Percentiles rank a stretch among this genome's conserved stretches.
These are phyloP conservation scores for Ceratocystis lukuohia DNA, from an alignment of 2,329 filamentous ascomycete species.

Conservation along the genomic window DNA sequence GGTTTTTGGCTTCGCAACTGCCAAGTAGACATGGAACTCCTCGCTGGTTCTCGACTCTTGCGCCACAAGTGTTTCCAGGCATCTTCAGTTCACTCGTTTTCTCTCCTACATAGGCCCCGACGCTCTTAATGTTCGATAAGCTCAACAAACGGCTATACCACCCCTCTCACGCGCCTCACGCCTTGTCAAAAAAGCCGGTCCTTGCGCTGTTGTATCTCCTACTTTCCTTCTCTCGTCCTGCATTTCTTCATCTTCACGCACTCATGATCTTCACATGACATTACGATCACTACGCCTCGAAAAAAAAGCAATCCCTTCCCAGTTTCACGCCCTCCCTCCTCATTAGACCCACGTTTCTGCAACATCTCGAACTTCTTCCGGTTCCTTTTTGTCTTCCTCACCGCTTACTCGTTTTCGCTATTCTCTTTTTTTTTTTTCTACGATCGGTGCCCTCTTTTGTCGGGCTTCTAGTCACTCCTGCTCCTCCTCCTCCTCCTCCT, in stretches of 20 bases:
- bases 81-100: not conserved
- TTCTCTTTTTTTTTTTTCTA: not conserved
- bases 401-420: not conserved
- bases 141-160: not conserved
- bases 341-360: conserved; percentile 3
- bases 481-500: not conserved
- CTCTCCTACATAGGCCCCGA: not conserved
- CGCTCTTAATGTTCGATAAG: not conserved
- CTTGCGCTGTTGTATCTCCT: not conserved
- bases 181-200: not conserved
- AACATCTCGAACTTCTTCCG: not conserved
- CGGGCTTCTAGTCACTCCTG: not conserved
- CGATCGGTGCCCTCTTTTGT: not conserved
- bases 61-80: not conserved
- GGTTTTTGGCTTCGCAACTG: not conserved
- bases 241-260: not conserved
- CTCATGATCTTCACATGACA: conserved; percentile 1
- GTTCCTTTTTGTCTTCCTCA: not conserved
- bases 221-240: not conserved
- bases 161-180: not conserved
- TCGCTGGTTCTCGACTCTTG: not conserved
- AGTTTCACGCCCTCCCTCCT: not conserved
- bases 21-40: not conserved
- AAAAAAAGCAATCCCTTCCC: not conserved
- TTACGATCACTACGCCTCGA: conserved; percentile 3